Percentiles rank a stretch among this genome's conserved stretches.
phyloP scores from a whole-genome alignment of 108 stramenopile genomes.

The Fistulifera pelliculosa region DNA sequence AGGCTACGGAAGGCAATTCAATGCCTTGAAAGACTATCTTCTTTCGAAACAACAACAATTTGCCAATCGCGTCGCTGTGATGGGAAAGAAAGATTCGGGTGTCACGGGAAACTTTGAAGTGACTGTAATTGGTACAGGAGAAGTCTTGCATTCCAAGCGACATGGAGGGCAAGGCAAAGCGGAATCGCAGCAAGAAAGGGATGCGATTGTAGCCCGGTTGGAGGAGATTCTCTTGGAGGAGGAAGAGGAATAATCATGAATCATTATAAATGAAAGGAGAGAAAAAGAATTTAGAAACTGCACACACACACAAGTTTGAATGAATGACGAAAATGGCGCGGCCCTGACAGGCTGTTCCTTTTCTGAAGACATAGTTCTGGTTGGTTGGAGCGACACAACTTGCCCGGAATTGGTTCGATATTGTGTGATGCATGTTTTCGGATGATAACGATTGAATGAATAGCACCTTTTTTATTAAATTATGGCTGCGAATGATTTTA shows the following conservation, averaged over 20 bases:
- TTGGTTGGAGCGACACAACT: too few relatives aligned
- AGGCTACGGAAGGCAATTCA: conserved; percentile 13
- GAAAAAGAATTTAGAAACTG: too few relatives aligned
- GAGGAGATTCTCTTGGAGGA: conserved; percentile 23
- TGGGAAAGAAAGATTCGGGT: conserved; percentile 29
- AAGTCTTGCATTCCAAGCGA: conserved; percentile 41
- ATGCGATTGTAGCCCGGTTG: conserved; percentile 28
- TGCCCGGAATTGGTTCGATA: too few relatives aligned
- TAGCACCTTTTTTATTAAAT: too few relatives aligned
- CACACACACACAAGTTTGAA: too few relatives aligned
- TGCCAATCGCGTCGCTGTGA: conserved; percentile 11
- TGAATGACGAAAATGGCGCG: too few relatives aligned
- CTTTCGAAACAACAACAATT: conserved; percentile 6
- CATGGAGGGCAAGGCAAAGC: conserved; percentile 24
- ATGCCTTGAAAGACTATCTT: conserved; percentile 13
- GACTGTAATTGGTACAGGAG: conserved; percentile 24
- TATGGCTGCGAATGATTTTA: too few relatives aligned
- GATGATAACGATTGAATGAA: too few relatives aligned
- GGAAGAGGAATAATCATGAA: background rate
- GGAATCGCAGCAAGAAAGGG: conserved; percentile 11
- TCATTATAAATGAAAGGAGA: too few relatives aligned
- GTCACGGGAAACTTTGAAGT: conserved; percentile 50
- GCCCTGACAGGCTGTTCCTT: too few relatives aligned
- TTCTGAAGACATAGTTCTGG: too few relatives aligned
- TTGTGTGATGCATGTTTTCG: too few relatives aligned